Evolutionary conservation across 2,329 filamentous ascomycete species (phyloP).

Genomic region (Nothophoma quercina): DNA sequence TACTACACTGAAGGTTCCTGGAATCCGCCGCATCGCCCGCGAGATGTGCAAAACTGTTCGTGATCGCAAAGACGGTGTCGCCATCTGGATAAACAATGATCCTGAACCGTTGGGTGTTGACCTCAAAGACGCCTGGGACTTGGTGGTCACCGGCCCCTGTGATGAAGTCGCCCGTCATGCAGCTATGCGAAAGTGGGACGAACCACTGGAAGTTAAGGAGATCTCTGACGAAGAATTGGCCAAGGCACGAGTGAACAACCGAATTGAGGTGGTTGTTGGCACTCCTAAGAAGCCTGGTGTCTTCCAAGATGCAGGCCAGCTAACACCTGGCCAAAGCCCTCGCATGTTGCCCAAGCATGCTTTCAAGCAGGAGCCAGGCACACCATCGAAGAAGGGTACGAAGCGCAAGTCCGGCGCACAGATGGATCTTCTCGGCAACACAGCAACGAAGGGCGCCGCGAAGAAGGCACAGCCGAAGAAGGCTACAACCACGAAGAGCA

Average conservation of each 20-base stretch:
- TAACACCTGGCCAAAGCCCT: constrained; percentile 48
- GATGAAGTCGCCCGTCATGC: constrained; percentile 84
- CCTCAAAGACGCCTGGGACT: constrained; percentile 91
- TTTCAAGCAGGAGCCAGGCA: constrained; percentile 35
- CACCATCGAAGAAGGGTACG: constrained; percentile 43
- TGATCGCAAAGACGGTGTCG: constrained; percentile 80
- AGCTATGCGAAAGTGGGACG: constrained; percentile 66
- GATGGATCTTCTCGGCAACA: constrained; percentile 30
- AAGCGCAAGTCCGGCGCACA: constrained; percentile 42
- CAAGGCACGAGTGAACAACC: constrained; percentile 42
- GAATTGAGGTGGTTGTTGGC: constrained; percentile 42
- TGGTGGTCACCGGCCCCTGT: constrained; percentile 85
- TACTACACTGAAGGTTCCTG: constrained; percentile 93
- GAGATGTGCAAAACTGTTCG: constrained; percentile 91
- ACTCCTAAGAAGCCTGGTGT: constrained; percentile 42
- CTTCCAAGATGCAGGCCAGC: constrained; percentile 41
- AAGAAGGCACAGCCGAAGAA: constrained; percentile 44
- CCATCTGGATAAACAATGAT: constrained; percentile 94
- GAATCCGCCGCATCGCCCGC: constrained; percentile 85
- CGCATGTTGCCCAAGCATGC: constrained; percentile 36
- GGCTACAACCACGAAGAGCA: constrained; percentile 31
- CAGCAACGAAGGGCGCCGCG: constrained; percentile 30
- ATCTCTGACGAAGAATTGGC: constrained; percentile 46
- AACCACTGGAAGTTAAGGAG: constrained; percentile 48
- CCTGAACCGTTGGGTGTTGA: constrained; percentile 82